Percentiles rank a stretch among this genome's conserved stretches.
phyloP scores from a whole-genome alignment of 2,329 filamentous ascomycete species.

The Exophiala sideris region DNA sequence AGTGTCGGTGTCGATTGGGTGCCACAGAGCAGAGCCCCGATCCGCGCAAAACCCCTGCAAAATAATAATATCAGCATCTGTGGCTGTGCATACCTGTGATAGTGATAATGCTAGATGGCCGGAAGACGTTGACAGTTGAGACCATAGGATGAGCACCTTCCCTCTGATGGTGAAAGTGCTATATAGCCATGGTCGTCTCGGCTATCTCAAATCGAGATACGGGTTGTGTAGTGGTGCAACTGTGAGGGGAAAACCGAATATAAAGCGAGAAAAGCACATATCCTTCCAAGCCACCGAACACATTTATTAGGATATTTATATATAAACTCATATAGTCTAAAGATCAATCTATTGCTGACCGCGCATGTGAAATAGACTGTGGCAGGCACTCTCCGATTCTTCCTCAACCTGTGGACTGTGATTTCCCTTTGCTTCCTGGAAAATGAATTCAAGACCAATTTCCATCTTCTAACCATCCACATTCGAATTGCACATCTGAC shows the following conservation, averaged over 20 bases:
- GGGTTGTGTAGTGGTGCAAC: too few relatives aligned
- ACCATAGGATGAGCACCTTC: not conserved
- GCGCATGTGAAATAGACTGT: not conserved
- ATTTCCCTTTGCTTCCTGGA: too few relatives aligned
- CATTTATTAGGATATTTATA: too few relatives aligned
- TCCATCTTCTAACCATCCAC: too few relatives aligned
- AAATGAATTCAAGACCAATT: too few relatives aligned
- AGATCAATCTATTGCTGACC: too few relatives aligned
- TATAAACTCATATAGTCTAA: too few relatives aligned
- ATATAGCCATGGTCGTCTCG: not conserved
- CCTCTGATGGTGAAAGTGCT: not conserved
- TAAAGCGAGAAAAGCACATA: too few relatives aligned
- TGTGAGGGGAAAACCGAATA: too few relatives aligned
- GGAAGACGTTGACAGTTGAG: not conserved
- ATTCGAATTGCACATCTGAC: too few relatives aligned
- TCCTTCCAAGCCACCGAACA: too few relatives aligned
- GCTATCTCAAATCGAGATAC: not conserved
- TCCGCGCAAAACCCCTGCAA: not conserved
- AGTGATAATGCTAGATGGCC: not conserved
- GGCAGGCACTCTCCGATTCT: not conserved
- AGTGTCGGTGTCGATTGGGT: constrained; percentile 9
- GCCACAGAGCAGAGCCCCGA: constrained; percentile 7
- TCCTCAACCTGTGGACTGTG: not conserved
- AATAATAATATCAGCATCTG: not conserved
- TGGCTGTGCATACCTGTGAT: constrained; percentile 8